Conservation (phyloP, 768 basidiomycete genomes). For the Tylopilus sp. region DNA sequence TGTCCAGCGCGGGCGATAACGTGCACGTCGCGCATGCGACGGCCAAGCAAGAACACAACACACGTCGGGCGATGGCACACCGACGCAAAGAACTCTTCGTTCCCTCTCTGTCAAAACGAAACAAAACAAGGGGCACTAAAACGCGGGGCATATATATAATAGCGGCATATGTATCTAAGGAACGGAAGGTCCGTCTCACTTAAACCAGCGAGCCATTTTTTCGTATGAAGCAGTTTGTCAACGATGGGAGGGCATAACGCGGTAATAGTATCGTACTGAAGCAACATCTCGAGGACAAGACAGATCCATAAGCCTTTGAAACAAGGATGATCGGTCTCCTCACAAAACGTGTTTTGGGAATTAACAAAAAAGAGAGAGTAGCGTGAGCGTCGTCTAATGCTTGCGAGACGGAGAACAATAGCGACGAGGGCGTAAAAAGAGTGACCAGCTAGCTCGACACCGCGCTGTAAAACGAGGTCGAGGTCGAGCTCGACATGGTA, state of each 20-base stretch:
- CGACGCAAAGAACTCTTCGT: neutral
- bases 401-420: neutral
- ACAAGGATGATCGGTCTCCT: neutral
- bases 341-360: neutral
- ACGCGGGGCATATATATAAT: neutral
- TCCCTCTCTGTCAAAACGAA: too few relatives aligned
- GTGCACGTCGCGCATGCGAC: neutral
- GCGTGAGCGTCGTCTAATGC: neutral
- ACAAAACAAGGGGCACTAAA: neutral
- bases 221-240: neutral
- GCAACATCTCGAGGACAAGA: neutral
- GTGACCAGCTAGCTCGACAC: conserved; percentile 23
- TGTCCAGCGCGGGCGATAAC: neutral
- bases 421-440: neutral
- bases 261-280: conserved; percentile 1
- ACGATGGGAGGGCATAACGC: conserved; percentile 1
- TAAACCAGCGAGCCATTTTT: neutral
- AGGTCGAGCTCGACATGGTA: conserved; percentile 21
- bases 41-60: too few relatives aligned
- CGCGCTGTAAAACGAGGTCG: conserved; percentile 29
- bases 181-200: conserved; percentile 1
- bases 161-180: neutral
- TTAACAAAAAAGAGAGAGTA: neutral
- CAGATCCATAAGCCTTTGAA: neutral
- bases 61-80: neutral